phyloP scores from a whole-genome alignment of 768 basidiomycete species.

The Pulveroboletus sp. region DNA sequence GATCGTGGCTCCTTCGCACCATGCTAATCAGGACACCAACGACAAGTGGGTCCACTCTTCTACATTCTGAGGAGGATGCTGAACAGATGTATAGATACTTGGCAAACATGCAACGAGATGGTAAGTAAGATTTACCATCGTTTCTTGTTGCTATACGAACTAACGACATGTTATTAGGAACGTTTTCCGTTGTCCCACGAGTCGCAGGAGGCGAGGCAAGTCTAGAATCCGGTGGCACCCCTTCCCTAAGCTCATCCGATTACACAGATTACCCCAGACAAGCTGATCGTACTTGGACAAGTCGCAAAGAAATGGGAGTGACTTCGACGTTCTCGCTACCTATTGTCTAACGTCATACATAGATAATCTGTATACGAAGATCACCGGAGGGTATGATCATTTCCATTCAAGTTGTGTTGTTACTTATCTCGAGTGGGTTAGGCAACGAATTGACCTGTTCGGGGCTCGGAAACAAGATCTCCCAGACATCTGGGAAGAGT shows the following conservation, averaged over 20 bases:
- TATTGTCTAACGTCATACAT: neutral
- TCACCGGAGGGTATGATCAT: conserved; percentile 38
- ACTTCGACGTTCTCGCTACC: no score
- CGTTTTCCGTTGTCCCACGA: conserved; percentile 71
- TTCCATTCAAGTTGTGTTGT: neutral
- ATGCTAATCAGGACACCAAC: conserved; percentile 72
- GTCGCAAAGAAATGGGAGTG: conserved; percentile 61
- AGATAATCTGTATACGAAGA: conserved; percentile 63
- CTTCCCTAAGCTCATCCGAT: neutral
- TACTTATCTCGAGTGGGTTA: conserved; percentile 8
- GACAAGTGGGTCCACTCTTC: conserved; percentile 32
- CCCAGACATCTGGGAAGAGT: conserved; percentile 65
- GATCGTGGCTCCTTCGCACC: conserved; percentile 59
- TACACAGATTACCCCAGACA: conserved; percentile 53
- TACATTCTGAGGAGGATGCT: no score
- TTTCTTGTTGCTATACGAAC: neutral
- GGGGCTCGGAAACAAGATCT: conserved; percentile 69
- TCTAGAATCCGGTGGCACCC: no score
- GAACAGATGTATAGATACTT: conserved; percentile 40
- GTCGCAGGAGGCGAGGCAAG: conserved; percentile 66
- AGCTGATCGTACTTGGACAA: conserved; percentile 59
- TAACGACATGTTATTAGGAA: conserved; percentile 32
- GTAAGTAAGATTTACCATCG: conserved; percentile 18
- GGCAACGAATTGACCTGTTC: conserved; percentile 68
- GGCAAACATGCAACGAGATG: conserved; percentile 72